Base-by-base conservation (phyloP, 805 yeast genomes). In the Metschnikowia borealis region DNA sequence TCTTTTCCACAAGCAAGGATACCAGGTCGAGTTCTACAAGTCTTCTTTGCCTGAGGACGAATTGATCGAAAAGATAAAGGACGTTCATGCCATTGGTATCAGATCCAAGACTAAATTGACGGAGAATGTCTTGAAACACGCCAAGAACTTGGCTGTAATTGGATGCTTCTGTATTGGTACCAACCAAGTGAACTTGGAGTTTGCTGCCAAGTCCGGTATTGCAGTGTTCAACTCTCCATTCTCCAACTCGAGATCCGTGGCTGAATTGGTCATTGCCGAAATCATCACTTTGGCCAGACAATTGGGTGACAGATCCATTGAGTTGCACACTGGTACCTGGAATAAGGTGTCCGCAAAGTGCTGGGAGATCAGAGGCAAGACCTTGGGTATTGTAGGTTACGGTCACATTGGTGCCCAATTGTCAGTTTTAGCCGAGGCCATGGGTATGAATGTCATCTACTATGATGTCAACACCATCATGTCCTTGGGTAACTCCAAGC, bases 81-180 rank as follows among this genome's bases (percentile, higher is more conserved):
- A 87, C 61, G 97, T 89, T 47, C 98, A 94, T 67, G 99, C 97
- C 53, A 84, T 94, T 65, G 99, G 99, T 72, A 91, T 94, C 66
- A 88, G 99, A 77, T 94, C 98, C 53, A 94, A 94, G 78, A 94
- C 99, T 46, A 87, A 84, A 70, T 78, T 94, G 65, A 88, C 90
- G 38, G 85, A 81, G 59, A 83, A 82, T 47, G 83, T 94, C 29
- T 77, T 94, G 62, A 77, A 81, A 56, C 88, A 87, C 62, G 99
- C 99, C 51, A 86, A 84, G 68, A 89, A 92, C 75, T 79, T 94
- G 70, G 87, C 87, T 26, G 91, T 82, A 32, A 77, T 94, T 70
- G 99, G 99, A 51, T 94, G 99, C 77, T 94, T 94, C 87, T 94
- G 99, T 80, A 94, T 94, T 61, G 99, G 99, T 64, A 94, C 98